phyloP scores from a whole-genome alignment of 2,329 filamentous ascomycete genomes.

The Fusarium musae region DNA sequence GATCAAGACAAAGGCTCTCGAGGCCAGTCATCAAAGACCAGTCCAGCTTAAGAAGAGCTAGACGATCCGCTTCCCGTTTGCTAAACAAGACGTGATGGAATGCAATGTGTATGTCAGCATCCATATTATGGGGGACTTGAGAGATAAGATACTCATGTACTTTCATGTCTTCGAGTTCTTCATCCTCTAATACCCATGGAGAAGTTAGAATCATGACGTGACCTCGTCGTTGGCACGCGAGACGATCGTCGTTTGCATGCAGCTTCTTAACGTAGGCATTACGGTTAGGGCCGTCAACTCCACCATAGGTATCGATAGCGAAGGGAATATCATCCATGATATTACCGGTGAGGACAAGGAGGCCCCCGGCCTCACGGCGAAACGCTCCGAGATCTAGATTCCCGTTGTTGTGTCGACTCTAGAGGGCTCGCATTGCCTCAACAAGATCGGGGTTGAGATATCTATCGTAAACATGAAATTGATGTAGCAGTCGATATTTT shows the following conservation, averaged over 20 bases:
- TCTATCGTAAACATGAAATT: conserved; percentile 16
- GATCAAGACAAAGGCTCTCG: conserved; percentile 24
- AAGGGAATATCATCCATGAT: conserved; percentile 2
- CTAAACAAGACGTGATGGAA: background rate
- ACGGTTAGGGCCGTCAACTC: background rate
- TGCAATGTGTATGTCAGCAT: background rate
- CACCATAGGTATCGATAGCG: background rate
- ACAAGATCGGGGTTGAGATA: background rate
- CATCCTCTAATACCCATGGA: background rate
- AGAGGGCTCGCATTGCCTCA: background rate
- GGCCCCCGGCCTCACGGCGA: too few relatives aligned
- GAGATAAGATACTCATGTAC: background rate
- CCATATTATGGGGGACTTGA: background rate
- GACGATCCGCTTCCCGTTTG: background rate
- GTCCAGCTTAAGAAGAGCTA: background rate
- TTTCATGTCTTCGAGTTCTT: background rate
- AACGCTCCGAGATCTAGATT: background rate
- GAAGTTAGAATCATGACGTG: conserved; percentile 19
- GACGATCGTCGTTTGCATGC: background rate
- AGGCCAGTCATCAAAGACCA: conserved; percentile 19
- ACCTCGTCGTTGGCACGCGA: conserved; percentile 4
- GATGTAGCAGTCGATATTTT: background rate
- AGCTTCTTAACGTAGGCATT: background rate
- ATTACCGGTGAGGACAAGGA: background rate
- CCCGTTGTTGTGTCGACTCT: background rate